Evolutionary conservation across 192 early-diverging fungal genomes (phyloP), one percentile per base, ranked within the genome.

Genomic region (Backusella morwellensis): DNA sequence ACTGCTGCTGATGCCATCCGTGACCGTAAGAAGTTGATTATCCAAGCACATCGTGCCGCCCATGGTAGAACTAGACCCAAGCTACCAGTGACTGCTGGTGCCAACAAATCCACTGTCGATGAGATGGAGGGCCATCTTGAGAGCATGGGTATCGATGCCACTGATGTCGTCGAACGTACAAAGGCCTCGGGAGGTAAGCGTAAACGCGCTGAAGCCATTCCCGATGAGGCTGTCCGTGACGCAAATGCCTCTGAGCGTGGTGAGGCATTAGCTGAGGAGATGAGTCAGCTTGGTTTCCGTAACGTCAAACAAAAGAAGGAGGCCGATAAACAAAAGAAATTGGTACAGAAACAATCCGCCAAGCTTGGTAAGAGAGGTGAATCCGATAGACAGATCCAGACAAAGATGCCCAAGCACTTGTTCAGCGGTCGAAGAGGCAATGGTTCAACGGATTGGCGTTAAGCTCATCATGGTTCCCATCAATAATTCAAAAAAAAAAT

Each of bases 391-490:
- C 84, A 83, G n/a, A 96, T 99, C 74, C 81, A 85, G 70, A 90
- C 88, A 75, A 97, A 98, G 88, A 95, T 93, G 93, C 98, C 98
- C 63, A 98, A 97, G 87, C 98, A 99, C 83, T 89, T 99, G 91
- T 98, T 97, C 81, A 84, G 93, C 29, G 95, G 95, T 77, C 99
- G 99, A 88, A 90, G 93, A 75, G 87, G 88, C 63, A 89, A 90
- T 50, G 95, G 94, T 71, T 90, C 92, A 68, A 90, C 88, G 78
- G 93, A 95, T 83, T 92, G 92, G 76, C 91, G 95, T 83, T 96
- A 92, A 86, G 21, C 12, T 26, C 1, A 54, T 42, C 8, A 42
- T 12, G 12, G 29, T 29, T 29, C 29, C 14, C 50, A 4, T 6
- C 7, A 6, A n/a, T 52, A n/a, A 23, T 56, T 8, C 44, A 3